These are phyloP conservation scores for Fusarium chuoi DNA, from an alignment of 2,329 filamentous ascomycete species.

Conservation along the genomic window DNA sequence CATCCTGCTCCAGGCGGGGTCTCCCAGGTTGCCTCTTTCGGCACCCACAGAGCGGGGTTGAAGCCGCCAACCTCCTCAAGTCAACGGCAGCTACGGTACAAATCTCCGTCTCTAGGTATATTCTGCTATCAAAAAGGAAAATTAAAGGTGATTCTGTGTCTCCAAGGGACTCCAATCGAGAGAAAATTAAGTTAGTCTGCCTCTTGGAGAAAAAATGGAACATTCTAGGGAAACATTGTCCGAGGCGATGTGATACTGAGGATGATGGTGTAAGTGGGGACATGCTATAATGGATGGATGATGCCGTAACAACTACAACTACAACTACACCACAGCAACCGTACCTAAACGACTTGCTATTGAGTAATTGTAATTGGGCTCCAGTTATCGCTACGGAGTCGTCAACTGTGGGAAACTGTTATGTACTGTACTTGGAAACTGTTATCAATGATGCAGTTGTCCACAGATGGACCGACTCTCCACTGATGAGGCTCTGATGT, in stretches of 20 bases:
- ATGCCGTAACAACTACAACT: slow-evolving; percentile 27
- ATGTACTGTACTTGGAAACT: neutral
- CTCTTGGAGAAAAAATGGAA: slow-evolving; percentile 9
- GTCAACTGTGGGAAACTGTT: neutral
- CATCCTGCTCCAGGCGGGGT: slow-evolving; percentile 17
- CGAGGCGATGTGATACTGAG: neutral
- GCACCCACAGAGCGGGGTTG: slow-evolving; percentile 23
- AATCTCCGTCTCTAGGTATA: slow-evolving; percentile 13
- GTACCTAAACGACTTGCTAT: neutral
- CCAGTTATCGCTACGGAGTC: slow-evolving; percentile 7
- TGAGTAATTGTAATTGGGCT: neutral
- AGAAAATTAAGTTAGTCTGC: neutral
- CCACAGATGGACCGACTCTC: slow-evolving; percentile 32
- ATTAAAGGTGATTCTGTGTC: neutral
- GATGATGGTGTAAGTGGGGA: slow-evolving; percentile 25
- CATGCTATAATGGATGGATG: slow-evolving; percentile 1
- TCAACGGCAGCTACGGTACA: slow-evolving; percentile 30
- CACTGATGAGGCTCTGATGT: slow-evolving; percentile 20
- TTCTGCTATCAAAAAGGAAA: neutral
- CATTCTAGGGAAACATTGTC: slow-evolving; percentile 14
- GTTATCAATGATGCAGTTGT: neutral
- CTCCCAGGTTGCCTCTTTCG: slow-evolving; percentile 18
- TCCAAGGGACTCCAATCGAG: slow-evolving; percentile 13
- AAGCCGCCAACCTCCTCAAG: neutral
- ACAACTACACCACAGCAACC: neutral